Evolutionary conservation across 2,329 filamentous ascomycete species (phyloP).

Genomic region (Aspergillus sp.): DNA sequence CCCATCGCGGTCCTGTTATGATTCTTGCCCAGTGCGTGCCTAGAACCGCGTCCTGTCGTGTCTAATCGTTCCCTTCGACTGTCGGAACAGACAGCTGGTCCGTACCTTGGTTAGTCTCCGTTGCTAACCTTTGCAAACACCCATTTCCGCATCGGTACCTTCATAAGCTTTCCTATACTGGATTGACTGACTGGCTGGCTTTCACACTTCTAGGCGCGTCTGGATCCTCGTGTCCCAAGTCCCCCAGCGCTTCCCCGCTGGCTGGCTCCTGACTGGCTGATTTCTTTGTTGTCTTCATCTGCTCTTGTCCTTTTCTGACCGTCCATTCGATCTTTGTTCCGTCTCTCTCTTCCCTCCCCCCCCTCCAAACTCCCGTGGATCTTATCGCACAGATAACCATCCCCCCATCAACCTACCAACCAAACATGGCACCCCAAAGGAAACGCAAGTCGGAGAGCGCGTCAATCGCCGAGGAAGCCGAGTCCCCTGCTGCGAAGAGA

Average conservation of each 20-base stretch:
- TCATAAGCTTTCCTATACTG: neutral
- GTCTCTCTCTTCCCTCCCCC: slow-evolving; percentile 1
- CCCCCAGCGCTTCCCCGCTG: neutral
- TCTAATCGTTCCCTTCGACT: neutral
- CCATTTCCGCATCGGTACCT: neutral
- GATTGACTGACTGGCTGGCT: slow-evolving; percentile 4
- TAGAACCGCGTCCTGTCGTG: neutral
- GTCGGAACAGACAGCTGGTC: neutral
- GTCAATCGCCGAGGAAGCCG: slow-evolving; percentile 20
- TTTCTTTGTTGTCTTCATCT: slow-evolving; percentile 2
- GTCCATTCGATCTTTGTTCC: slow-evolving; percentile 3
- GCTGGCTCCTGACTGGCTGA: slow-evolving; percentile 12
- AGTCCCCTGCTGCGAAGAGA: slow-evolving; percentile 28
- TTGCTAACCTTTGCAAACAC: neutral
- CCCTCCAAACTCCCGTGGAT: neutral
- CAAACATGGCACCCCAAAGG: slow-evolving; percentile 14
- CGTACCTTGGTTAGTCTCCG: neutral
- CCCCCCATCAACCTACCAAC: slow-evolving; percentile 3
- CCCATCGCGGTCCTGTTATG: neutral
- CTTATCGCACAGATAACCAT: slow-evolving; percentile 5
- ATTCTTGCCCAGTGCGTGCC: neutral
- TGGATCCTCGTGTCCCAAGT: slow-evolving; percentile 11
- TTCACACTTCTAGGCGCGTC: slow-evolving; percentile 15
- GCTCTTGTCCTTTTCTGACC: slow-evolving; percentile 5
- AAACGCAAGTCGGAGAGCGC: slow-evolving; percentile 34